Evolutionary conservation across 2,329 filamentous ascomycete species (phyloP), one percentile per base, ranked within the genome.

Genomic region (Cytospora chrysosperma): DNA sequence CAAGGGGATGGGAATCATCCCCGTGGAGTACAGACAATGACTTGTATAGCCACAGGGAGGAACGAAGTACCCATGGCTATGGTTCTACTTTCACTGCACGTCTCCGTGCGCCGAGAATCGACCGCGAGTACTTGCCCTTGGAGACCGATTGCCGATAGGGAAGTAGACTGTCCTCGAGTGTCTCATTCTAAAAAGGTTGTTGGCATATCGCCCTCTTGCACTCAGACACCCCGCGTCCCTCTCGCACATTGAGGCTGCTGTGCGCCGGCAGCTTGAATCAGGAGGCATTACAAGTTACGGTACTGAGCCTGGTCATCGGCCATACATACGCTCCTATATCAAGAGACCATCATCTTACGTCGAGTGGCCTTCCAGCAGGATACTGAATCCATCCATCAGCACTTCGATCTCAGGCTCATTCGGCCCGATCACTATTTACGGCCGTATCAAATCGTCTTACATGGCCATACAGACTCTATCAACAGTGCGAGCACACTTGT

Each of bases 391-490:
- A 43, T 21, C 5, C 10, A 47, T 24, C 43, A 47, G n/a, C 43
- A 10, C n/a, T n/a, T 10, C 10, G 43, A 24, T 47, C n/a, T 24
- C 43, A 24, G n/a, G 5, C n/a, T 24, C 24, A 10, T 28, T 49
- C 51, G 54, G 30, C 37, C 51, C 43, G 26, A 34, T 27, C 27
- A 49, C 19, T 30, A 9, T 21, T 26, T 62, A 58, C 59, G 59
- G 63, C 60, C 63, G 63, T 58, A 56, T 5, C 6, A 19, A 7
- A 10, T 43, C 34, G 21, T n/a, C 49, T 37, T 15, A 24, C 27
- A 59, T 56, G 56, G 43, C 50, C 51, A 59, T 47, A 62, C 37
- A n/a, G 10, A 49, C 28, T 28, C 28, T 40, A 53, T 19, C 27
- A 50, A 60, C 52, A 47, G 52, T 59, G 47, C n/a, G 56, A 50